phyloP scores from a whole-genome alignment of 495 filamentous ascomycete species.

The Cudoniella acicularis region DNA sequence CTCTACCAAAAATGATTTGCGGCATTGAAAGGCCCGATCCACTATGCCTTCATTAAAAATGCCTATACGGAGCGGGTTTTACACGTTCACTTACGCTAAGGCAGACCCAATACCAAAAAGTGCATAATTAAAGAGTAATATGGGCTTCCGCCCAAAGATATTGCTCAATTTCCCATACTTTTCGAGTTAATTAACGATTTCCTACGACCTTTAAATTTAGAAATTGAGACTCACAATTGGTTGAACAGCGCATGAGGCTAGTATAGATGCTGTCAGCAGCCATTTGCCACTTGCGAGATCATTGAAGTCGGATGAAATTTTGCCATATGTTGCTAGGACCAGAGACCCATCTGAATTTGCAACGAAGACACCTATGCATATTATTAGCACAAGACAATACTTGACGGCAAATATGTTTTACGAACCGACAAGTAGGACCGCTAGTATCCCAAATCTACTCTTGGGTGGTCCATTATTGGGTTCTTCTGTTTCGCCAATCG shows the following conservation, averaged over 20 bases:
- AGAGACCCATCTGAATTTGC: constrained; percentile 60
- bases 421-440: constrained; percentile 8
- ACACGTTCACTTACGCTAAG: constrained; percentile 36
- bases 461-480: neutral
- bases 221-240: too few relatives aligned
- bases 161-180: constrained; percentile 49
- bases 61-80: neutral
- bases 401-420: neutral
- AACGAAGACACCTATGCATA: constrained; percentile 58
- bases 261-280: constrained; percentile 61
- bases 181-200: too few relatives aligned
- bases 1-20: constrained; percentile 54
- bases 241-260: constrained; percentile 58
- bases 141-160: constrained; percentile 43
- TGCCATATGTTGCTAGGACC: constrained; percentile 57
- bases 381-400: neutral
- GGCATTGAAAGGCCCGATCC: constrained; percentile 48
- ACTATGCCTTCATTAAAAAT: constrained; percentile 28
- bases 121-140: constrained; percentile 38
- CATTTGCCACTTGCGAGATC: constrained; percentile 56
- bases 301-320: constrained; percentile 65
- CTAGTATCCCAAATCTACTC: neutral
- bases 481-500: neutral
- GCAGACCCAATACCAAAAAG: constrained; percentile 37
- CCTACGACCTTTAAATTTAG: too few relatives aligned